Evolutionary conservation across 129 eudicot genomes (phyloP), one percentile per base, ranked within the genome.

Genomic region (Ambrosia artemisiifolia): DNA sequence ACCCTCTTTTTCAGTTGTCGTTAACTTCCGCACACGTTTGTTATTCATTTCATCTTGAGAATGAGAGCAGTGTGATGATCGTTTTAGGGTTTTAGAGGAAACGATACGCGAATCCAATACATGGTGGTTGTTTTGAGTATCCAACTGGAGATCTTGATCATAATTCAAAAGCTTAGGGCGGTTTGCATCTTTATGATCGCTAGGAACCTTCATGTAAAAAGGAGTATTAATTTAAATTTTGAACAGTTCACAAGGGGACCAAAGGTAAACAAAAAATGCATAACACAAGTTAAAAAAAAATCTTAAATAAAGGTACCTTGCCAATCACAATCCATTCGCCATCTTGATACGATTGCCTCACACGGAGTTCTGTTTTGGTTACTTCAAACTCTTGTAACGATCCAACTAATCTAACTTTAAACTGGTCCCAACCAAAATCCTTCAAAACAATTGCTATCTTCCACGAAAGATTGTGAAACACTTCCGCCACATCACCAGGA

Each of bases 401-500:
- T 38, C 96, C 98, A 75, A 84, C 79, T 56, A 89, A 73, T 81
- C 90, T 87, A 10, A 92, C 95, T 61, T 83, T 38, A 82, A 77
- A 84, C 20, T 65, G 69, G 56, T 82, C 78, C 34, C 78, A 43
- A 17, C 64, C 55, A 67, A 85, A 75, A 57, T 72, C 76, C 70
- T 87, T 78, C 65, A 82, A 73, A 33, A 92, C 77, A 5, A 80
- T 78, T 46, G 91, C 95, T 84, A 80, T 75, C 79, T 80, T 92
- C 96, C 98, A 87, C 7, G 90, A 83, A 63, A 81, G 76, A 71
- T 83, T 46, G 38, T 87, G 82, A 64, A 89, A 83, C 67, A 85
- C 92, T 89, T 92, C 96, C 28, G 85, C 84, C 38, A 92, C 87
- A 44, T 87, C 90, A 56, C 95, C 98, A 71, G 86, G 64, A 77